Evolutionary conservation across 768 basidiomycete species (phyloP).

Genomic region (Russula earlei): DNA sequence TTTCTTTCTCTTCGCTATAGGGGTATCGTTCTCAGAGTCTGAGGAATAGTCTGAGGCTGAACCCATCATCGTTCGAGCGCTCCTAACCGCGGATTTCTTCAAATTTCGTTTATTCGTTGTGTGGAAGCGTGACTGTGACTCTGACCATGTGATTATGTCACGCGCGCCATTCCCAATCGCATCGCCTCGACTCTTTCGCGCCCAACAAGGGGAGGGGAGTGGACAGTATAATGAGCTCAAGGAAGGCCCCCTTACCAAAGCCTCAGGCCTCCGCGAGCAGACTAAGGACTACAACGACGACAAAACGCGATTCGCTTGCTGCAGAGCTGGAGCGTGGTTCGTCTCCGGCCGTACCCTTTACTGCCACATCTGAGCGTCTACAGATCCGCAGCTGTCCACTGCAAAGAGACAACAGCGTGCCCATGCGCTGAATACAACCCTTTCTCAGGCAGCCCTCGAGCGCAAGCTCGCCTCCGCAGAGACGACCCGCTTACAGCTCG

Average conservation of each 20-base stretch:
- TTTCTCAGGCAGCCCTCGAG: conserved; percentile 56
- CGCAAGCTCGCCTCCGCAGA: conserved; percentile 57
- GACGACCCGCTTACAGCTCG: conserved; percentile 52
- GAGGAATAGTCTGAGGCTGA: conserved; percentile 13
- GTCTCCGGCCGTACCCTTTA: not conserved
- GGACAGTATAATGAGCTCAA: conserved; percentile 33
- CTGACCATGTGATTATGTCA: not conserved
- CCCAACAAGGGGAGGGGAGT: not conserved
- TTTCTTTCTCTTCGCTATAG: conserved; percentile 10
- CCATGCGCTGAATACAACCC: conserved; percentile 50
- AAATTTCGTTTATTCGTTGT: too few species aligned
- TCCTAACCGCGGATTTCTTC: not conserved
- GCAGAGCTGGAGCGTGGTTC: conserved; percentile 60
- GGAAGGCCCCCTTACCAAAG: not conserved
- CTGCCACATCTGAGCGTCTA: not conserved
- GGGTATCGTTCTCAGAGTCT: conserved; percentile 10
- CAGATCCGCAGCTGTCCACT: conserved; percentile 57
- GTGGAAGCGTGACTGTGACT: not conserved
- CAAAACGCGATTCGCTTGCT: conserved; percentile 56
- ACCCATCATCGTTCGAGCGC: not conserved
- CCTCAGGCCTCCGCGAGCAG: not conserved
- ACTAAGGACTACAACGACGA: conserved; percentile 26
- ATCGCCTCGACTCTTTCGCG: too few species aligned
- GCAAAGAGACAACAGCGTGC: conserved; percentile 62
- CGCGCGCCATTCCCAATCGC: conserved; percentile 31